Evolutionary conservation across 805 yeast genomes (phyloP), one percentile per base, ranked within the genome.

Genomic region (Cyberlindnera mrakii): DNA sequence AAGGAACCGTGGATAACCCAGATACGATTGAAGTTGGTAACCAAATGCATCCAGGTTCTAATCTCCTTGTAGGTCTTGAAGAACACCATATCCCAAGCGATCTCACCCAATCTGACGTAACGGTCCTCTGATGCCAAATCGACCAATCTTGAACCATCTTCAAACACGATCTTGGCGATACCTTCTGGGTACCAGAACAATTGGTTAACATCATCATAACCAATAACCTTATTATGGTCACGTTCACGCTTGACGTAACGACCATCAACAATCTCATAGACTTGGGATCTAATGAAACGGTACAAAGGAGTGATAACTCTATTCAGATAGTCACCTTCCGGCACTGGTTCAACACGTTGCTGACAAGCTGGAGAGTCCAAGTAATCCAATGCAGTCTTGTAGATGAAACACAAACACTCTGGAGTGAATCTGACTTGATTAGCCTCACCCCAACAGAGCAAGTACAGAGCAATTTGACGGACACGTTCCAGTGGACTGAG

Each of bases 121-220:
- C 99, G 85, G 68, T 93, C 96, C 58, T 80, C 87, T 45, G 80
- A 77, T 31, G 96, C 95, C 57, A 90, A 70, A 57, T 93, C 98
- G 41, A 90, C 86, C 55, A 93, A 73, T 64, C 96, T 82, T 16
- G 96, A 74, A 53, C 96, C 96, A 63, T 93, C 98, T 62, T 85
- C 93, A 58, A 91, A 78, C 40, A 83, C 77, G 57, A 93, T 90
- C 68, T 93, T 83, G 47, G 95, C 82, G 52, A 93, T 85, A 75
- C 99, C 99, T 70, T 95, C 98, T 38, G 98, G 97, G 69, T 95
- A 93, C 99, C 99, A 93, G 71, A 95, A 93, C 57, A 93, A 76
- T 74, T 93, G 99, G 68, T 93, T 93, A 48, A 93, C 95, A 73
- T 93, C 99, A 72, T 93, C 99, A 66, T 93, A 93, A 66, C 99